phyloP scores from a whole-genome alignment of 495 filamentous ascomycete species.

The Aspergillus asperescens region DNA sequence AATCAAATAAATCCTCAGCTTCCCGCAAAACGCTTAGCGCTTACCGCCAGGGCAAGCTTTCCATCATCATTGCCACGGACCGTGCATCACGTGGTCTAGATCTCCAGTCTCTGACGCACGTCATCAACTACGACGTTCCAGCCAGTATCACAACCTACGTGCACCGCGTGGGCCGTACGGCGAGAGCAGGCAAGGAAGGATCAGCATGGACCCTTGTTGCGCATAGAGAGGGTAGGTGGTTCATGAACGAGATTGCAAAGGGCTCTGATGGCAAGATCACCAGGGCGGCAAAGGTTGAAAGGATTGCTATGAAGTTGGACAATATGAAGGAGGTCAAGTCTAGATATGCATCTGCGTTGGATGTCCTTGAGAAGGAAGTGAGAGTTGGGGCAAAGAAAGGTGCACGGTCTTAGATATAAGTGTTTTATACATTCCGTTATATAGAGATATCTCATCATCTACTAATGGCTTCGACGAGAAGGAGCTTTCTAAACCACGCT shows the following conservation, averaged over 20 bases:
- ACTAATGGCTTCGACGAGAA: background rate
- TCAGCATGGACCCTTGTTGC: slow-evolving; percentile 78
- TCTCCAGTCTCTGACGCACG: slow-evolving; percentile 67
- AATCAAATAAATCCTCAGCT: slow-evolving; percentile 61
- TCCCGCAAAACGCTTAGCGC: slow-evolving; percentile 57
- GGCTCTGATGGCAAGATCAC: slow-evolving; percentile 40
- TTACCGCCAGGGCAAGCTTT: slow-evolving; percentile 58
- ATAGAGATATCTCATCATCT: background rate
- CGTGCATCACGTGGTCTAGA: slow-evolving; percentile 92
- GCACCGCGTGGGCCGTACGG: slow-evolving; percentile 89
- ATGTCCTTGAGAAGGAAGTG: slow-evolving; percentile 42
- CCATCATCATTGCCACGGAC: slow-evolving; percentile 83
- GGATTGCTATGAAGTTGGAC: slow-evolving; percentile 41
- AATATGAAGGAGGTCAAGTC: slow-evolving; percentile 44
- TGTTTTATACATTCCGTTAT: background rate
- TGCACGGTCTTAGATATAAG: background rate
- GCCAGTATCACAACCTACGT: slow-evolving; percentile 75
- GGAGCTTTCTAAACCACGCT: background rate
- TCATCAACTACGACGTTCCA: slow-evolving; percentile 93
- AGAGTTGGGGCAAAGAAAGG: slow-evolving; percentile 14
- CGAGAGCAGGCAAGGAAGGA: slow-evolving; percentile 71
- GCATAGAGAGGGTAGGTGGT: slow-evolving; percentile 76
- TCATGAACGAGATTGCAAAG: slow-evolving; percentile 69
- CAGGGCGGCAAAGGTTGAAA: slow-evolving; percentile 35
- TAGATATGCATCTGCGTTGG: slow-evolving; percentile 57